Conservation (phyloP, 1,139 yeast species). For the Kurtzmaniella natalensis region DNA sequence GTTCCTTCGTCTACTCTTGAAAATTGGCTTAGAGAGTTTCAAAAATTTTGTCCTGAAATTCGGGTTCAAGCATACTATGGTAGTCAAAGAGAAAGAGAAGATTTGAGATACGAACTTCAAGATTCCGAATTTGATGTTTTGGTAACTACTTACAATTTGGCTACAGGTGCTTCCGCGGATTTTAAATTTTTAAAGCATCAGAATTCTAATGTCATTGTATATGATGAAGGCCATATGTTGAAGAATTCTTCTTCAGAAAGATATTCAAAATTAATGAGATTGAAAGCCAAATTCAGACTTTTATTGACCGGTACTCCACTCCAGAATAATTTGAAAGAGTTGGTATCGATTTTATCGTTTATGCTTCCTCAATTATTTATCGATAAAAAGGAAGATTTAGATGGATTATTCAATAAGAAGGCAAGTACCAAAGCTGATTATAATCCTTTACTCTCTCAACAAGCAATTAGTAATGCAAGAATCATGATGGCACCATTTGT, state of each 20-base stretch:
- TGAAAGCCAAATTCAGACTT: slow-evolving; percentile 75
- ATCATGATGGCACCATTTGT: slow-evolving; percentile 99
- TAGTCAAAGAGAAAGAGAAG: slow-evolving; percentile 76
- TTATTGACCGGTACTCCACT: slow-evolving; percentile 94
- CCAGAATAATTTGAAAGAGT: slow-evolving; percentile 85
- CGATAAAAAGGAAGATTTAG: slow-evolving; percentile 78
- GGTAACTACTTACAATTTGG: slow-evolving; percentile 90
- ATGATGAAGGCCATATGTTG: slow-evolving; percentile 96
- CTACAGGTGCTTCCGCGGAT: slow-evolving; percentile 83
- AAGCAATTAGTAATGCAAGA: slow-evolving; percentile 89
- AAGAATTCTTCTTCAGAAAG: slow-evolving; percentile 88
- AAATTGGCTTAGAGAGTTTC: slow-evolving; percentile 94
- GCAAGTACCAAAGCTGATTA: slow-evolving; percentile 60
- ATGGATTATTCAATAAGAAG: slow-evolving; percentile 78
- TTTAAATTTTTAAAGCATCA: slow-evolving; percentile 70
- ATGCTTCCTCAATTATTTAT: slow-evolving; percentile 81
- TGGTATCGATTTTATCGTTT: slow-evolving; percentile 84
- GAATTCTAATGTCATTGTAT: slow-evolving; percentile 81
- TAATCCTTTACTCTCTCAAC: slow-evolving; percentile 82
- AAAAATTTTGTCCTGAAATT: slow-evolving; percentile 78
- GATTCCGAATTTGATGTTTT: slow-evolving; percentile 76
- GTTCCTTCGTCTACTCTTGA: slow-evolving; percentile 97
- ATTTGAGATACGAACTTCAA: slow-evolving; percentile 66
- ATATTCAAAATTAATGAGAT: slow-evolving; percentile 77
- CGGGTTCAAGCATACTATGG: slow-evolving; percentile 94